Evolutionary conservation across 129 eudicot species (phyloP).

Genomic region (Flaveria brownii): DNA sequence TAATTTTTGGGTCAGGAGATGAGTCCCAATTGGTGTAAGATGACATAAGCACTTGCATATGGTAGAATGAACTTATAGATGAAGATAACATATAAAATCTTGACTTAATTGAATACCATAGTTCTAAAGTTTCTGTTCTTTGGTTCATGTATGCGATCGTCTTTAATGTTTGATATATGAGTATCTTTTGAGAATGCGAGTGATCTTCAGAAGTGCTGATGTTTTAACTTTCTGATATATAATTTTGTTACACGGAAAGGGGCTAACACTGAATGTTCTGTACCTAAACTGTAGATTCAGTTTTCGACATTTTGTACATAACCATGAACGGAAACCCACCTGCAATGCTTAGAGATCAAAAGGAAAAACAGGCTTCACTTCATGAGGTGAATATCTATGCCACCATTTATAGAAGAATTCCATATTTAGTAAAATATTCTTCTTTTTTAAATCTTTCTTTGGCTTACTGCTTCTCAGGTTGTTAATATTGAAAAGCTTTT

Average conservation of each 20-base stretch:
- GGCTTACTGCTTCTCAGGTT: slow-evolving; percentile 44
- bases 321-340: slow-evolving; percentile 40
- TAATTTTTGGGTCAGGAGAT: neutral
- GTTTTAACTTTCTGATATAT: neutral
- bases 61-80: slow-evolving; percentile 4
- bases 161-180: slow-evolving; percentile 11
- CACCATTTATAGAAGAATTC: neutral
- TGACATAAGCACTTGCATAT: slow-evolving; percentile 12
- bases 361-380: slow-evolving; percentile 46
- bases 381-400: slow-evolving; percentile 50
- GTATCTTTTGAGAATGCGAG: neutral
- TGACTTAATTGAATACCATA: neutral
- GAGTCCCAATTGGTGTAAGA: neutral
- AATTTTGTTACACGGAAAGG: slow-evolving; percentile 6
- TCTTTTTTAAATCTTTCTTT: neutral
- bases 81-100: slow-evolving; percentile 3
- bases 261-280: neutral
- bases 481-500: slow-evolving; percentile 59
- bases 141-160: neutral
- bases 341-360: slow-evolving; percentile 29
- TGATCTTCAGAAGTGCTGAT: too few species aligned
- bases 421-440: neutral
- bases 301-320: slow-evolving; percentile 18
- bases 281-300: slow-evolving; percentile 5
- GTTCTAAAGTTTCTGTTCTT: neutral